phyloP scores from a whole-genome alignment of 2,329 filamentous ascomycete genomes.

The Beauveria asiatica region DNA sequence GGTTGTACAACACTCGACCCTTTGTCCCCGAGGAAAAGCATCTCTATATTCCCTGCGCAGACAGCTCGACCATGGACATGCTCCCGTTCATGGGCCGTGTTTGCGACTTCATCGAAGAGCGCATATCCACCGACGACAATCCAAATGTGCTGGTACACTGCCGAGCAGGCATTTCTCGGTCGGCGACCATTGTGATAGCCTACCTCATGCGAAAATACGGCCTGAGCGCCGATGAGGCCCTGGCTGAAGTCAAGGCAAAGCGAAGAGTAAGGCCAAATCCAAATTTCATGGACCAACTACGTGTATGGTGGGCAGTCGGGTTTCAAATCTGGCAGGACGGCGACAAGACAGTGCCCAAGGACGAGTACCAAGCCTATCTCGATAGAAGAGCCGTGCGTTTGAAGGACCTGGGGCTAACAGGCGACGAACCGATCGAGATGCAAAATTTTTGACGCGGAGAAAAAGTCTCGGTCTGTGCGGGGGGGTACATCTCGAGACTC shows the following conservation, averaged over 20 bases:
- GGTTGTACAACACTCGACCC: too few relatives aligned
- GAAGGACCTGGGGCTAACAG: neutral
- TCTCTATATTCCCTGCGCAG: constrained; percentile 18
- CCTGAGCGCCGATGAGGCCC: constrained; percentile 11
- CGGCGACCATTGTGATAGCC: constrained; percentile 22
- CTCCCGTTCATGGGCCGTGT: constrained; percentile 16
- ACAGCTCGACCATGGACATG: constrained; percentile 19
- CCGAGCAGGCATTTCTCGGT: constrained; percentile 26
- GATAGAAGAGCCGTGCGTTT: neutral
- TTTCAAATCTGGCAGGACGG: constrained; percentile 23
- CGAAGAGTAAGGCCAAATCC: constrained; percentile 19
- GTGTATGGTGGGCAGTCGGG: constrained; percentile 23
- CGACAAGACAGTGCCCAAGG: constrained; percentile 19
- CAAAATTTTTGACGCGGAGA: neutral
- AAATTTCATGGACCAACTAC: constrained; percentile 24
- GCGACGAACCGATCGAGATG: neutral
- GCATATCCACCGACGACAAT: neutral
- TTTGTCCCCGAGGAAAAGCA: constrained; percentile 15
- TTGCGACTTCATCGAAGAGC: constrained; percentile 20
- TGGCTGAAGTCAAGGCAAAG: constrained; percentile 17
- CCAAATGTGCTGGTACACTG: constrained; percentile 24
- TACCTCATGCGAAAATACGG: constrained; percentile 24
- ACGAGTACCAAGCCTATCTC: neutral
- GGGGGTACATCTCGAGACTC: too few relatives aligned
- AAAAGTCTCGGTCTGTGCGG: too few relatives aligned